phyloP scores from a whole-genome alignment of 139 green algal genomes.

The Auxenochlorella protothecoides region DNA sequence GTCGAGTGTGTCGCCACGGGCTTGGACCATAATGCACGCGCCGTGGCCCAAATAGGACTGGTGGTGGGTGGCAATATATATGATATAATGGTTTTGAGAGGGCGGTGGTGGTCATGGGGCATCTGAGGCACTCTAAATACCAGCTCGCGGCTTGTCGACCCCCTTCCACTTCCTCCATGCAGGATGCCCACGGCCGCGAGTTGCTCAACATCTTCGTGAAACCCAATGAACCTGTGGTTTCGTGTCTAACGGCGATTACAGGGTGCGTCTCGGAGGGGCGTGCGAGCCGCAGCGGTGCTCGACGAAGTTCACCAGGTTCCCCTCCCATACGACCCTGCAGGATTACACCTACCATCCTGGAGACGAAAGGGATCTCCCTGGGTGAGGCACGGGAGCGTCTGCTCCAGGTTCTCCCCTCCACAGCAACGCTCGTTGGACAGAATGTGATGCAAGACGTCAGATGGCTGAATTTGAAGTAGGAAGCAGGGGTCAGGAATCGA shows the following conservation, averaged over 20 bases:
- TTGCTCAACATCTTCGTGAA: slow-evolving; percentile 73
- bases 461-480: slow-evolving; percentile 76
- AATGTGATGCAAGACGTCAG: slow-evolving; percentile 78
- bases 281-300: not conserved
- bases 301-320: not conserved
- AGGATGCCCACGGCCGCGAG: slow-evolving; percentile 58
- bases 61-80: slow-evolving; percentile 30
- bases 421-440: slow-evolving; percentile 71
- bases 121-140: too few species aligned
- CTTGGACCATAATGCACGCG: slow-evolving; percentile 66
- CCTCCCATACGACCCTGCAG: slow-evolving; percentile 10
- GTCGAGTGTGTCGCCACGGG: slow-evolving; percentile 86
- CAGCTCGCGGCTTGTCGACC: too few species aligned
- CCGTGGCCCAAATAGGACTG: slow-evolving; percentile 71
- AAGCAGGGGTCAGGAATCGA: not conserved
- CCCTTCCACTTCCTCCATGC: not conserved
- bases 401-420: slow-evolving; percentile 33
- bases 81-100: not conserved
- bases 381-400: slow-evolving; percentile 46
- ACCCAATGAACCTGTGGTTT: slow-evolving; percentile 51
- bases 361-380: slow-evolving; percentile 53
- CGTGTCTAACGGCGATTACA: slow-evolving; percentile 77
- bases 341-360: slow-evolving; percentile 44
- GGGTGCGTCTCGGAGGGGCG: slow-evolving; percentile 16
- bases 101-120: too few species aligned